phyloP scores from a whole-genome alignment of 192 early-diverging fungal species.

The Coemansia sp. region DNA sequence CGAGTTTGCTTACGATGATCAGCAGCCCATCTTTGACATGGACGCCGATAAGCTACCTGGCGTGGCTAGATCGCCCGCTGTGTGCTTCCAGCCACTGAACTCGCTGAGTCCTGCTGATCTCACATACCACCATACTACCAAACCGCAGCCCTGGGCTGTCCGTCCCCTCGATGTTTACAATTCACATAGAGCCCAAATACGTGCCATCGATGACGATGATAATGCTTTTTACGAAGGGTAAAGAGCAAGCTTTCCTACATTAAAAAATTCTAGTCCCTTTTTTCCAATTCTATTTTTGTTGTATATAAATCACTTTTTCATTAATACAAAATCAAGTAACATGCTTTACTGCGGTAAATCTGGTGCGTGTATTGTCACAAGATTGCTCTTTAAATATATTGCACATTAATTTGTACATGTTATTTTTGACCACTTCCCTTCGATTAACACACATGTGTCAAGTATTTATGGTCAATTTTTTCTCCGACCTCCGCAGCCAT shows the following conservation, averaged over 20 bases:
- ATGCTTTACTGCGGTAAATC: background rate
- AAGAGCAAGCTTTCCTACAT: background rate
- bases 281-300: slow-evolving; percentile 6
- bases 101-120: slow-evolving; percentile 22
- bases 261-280: background rate
- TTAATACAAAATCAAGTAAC: background rate
- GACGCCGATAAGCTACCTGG: slow-evolving; percentile 23
- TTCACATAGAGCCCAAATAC: slow-evolving; percentile 40
- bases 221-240: slow-evolving; percentile 40
- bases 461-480: background rate
- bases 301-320: slow-evolving; percentile 14
- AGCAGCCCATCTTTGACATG: slow-evolving; percentile 40
- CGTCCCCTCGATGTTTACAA: slow-evolving; percentile 33
- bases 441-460: background rate
- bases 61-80: background rate
- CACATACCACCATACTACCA: slow-evolving; percentile 20
- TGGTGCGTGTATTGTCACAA: background rate
- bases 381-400: background rate
- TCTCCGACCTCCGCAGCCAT: background rate
- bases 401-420: background rate
- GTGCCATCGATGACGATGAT: slow-evolving; percentile 51
- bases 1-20: slow-evolving; percentile 6
- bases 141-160: slow-evolving; percentile 47
- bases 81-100: background rate
- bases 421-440: background rate